Evolutionary conservation across 805 yeast species (phyloP), one percentile per base, ranked within the genome.

Genomic region (Monosporozyma aquatica): DNA sequence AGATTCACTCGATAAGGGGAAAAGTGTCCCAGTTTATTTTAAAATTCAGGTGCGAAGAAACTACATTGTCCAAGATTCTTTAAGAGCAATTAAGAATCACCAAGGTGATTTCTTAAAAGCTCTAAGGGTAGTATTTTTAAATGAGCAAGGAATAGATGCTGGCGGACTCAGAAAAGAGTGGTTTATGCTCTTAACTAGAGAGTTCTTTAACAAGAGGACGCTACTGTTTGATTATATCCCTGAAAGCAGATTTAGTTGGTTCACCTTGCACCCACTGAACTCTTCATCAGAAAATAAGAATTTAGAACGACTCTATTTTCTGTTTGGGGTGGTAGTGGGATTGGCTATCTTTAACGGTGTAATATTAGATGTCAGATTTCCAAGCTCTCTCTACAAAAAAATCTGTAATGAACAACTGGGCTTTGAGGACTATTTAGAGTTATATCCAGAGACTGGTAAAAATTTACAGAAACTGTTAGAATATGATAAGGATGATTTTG

Each of bases 141-240:
- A 80, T 45, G 98, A 90, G 56, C 94, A 89, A 0, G 98, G 97
- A 0, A 75, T 90, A 18, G 98, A 90, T 65, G 97, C 87, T 1
- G 97, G 98, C 2, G 98, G 98, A 0, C 69, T 90, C 45, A 77
- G 82, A 53, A 89, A 87, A 55, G 98, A 90, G 55, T 90, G 98
- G 98, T 89, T 92, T 60, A 67, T 78, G 38, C 62, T 89, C 30
- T 65, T 92, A 30, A 78, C 84, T 1, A 75, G 74, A 44, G 80
- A 81, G 21, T 59, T 90, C 2, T 83, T 89, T 56, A 74, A 73
- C 53, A 82, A 87, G 2, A 66, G 68, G 37, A 74, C 78, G 25
- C 87, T 86, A 0, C 69, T 87, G 59, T 80, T 92, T 47, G 56
- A 65, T 7, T 74, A 76, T 49, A 74, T 78, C 34, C 83, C 79